phyloP scores from a whole-genome alignment of 257 asterid genomes.

The Mentha longifolia region DNA sequence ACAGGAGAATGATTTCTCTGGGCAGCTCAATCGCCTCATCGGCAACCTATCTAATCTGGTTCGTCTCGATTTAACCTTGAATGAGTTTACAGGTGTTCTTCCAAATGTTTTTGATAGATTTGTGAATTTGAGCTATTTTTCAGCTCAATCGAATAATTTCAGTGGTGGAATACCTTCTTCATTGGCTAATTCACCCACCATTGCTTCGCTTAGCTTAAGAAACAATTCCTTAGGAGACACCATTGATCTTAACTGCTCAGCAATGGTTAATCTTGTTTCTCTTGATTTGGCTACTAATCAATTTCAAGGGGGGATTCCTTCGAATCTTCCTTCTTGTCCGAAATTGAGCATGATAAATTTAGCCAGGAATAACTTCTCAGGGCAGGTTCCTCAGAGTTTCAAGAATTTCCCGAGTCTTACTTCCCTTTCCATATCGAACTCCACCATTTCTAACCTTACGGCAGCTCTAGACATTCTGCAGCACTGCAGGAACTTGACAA shows the following conservation, averaged over 20 bases:
- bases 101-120: conserved; percentile 66
- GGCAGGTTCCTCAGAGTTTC: conserved; percentile 76
- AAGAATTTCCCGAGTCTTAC: conserved; percentile 60
- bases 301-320: conserved; percentile 65
- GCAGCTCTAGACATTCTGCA: conserved; percentile 60
- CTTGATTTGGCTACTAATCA: conserved; percentile 71
- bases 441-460: conserved; percentile 58
- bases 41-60: conserved; percentile 72
- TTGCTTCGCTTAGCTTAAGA: conserved; percentile 58
- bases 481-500: conserved; percentile 65
- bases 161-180: conserved; percentile 62
- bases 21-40: conserved; percentile 48
- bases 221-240: conserved; percentile 64
- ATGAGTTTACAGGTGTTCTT: conserved; percentile 55
- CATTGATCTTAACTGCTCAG: conserved; percentile 68
- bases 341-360: conserved; percentile 56
- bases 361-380: conserved; percentile 57
- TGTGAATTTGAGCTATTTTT: conserved; percentile 48
- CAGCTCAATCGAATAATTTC: conserved; percentile 71
- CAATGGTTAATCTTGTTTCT: conserved; percentile 70
- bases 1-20: conserved; percentile 63
- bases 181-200: conserved; percentile 60
- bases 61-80: conserved; percentile 60
- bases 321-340: conserved; percentile 57
- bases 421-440: conserved; percentile 67